Evolutionary conservation across 2,329 filamentous ascomycete species (phyloP), one percentile per base, ranked within the genome.

Genomic region (Arachnopeziza araneosa): DNA sequence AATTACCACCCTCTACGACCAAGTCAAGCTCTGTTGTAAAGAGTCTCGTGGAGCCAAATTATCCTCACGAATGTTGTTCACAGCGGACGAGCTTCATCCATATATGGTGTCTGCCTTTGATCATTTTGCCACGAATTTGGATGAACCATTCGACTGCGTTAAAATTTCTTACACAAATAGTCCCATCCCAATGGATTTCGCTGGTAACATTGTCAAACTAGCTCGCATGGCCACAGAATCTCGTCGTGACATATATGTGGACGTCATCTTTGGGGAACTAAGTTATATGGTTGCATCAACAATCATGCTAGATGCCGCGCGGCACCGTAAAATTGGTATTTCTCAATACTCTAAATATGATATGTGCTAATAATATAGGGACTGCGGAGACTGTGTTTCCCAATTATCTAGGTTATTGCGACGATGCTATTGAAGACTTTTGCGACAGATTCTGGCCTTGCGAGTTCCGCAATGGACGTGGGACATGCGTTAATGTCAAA

Each of bases 101-200:
- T 60, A 59, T 44, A 53, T 63, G 23, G 53, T 59, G 21, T 49
- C 24, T 24, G 61, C 58, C 3, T 63, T 63, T 30, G 61, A 63
- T 36, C 61, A 63, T 32, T 63, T 53, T 52, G 56, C 61, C 2
- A 24, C 24, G 17, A 55, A 23, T 32, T 53, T 63, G 1, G 56
- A 63, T 24, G n/a, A 24, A 0, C 52, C 61, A 1, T 61, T 63
- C 23, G 56, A 61, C 24, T 63, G 60, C 26, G 54, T 63, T 44
- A 48, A 63, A 52, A 50, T 23, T 8, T 54, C 60, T 8, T 52
- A 54, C 23, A 23, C 44, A 30, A 48, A 57, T 26, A 63, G 59
- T 55, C 62, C 62, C 6, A 61, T 63, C 26, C 62, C 59, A 14
- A 17, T n/a, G 14, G 49, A 63, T 24, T 63, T 63, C 52, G 56